Evolutionary conservation across 177 flowering plant species (phyloP).

Genomic region (Telopea speciosissima): DNA sequence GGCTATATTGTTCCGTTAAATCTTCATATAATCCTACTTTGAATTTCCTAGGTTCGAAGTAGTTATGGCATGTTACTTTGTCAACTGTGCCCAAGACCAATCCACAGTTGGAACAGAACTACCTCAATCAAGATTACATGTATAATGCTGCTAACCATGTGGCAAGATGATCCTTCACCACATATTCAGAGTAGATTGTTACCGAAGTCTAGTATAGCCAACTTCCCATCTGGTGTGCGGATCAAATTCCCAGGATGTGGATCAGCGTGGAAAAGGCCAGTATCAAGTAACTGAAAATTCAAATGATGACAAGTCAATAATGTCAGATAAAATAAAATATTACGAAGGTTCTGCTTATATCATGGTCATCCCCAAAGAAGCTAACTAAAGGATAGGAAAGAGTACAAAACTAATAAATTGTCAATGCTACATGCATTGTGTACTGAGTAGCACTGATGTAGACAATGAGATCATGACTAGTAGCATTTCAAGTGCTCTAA

Average conservation of each 20-base stretch:
- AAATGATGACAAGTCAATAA: conserved; percentile 11
- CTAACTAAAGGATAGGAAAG: too few species aligned
- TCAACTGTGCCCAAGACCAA: not conserved
- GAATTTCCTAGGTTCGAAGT: not conserved
- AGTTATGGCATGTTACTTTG: not conserved
- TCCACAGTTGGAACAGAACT: not conserved
- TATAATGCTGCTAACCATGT: conserved; percentile 16
- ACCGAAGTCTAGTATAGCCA: conserved; percentile 98
- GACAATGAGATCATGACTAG: too few species aligned
- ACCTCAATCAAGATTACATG: not conserved
- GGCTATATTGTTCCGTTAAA: too few species aligned
- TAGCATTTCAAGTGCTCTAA: too few species aligned
- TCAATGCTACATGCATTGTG: too few species aligned
- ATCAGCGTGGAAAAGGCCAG: conserved; percentile 99
- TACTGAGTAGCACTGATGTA: too few species aligned
- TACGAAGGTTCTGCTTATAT: not conserved
- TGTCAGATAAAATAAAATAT: not conserved
- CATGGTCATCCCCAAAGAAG: not conserved
- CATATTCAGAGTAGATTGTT: conserved; percentile 24
- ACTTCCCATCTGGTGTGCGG: conserved; percentile 96
- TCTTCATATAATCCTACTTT: not conserved
- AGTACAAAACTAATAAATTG: too few species aligned
- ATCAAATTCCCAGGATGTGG: conserved; percentile 99
- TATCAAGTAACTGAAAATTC: conserved; percentile 78
- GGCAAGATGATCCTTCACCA: conserved; percentile 18